Conservation (phyloP, 768 basidiomycete species). For the Pleurotus citrinopileatus region DNA sequence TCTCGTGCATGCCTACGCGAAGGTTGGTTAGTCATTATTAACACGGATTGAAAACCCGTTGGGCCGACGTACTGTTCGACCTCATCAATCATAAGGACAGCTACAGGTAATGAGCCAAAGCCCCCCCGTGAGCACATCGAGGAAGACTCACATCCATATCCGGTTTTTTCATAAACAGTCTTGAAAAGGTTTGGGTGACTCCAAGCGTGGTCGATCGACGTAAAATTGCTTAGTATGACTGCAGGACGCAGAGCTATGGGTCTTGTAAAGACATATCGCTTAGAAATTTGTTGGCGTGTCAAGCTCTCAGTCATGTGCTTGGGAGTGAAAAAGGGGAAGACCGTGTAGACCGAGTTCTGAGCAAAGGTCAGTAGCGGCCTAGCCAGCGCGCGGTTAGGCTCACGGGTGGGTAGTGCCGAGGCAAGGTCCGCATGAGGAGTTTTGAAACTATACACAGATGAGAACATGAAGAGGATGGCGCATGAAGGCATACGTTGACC, state of each 20-base stretch:
- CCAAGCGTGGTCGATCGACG: conserved; percentile 31
- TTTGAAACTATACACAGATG: conserved; percentile 31
- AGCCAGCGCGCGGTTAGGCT: neutral
- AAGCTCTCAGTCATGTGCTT: conserved; percentile 29
- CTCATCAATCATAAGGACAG: conserved; percentile 37
- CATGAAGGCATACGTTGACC: conserved; percentile 25
- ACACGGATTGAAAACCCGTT: neutral
- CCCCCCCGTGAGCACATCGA: too few species aligned
- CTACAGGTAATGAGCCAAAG: neutral
- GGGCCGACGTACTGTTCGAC: conserved; percentile 21
- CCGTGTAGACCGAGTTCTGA: conserved; percentile 42
- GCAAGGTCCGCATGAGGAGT: conserved; percentile 39
- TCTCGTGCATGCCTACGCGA: conserved; percentile 29
- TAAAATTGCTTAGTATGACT: conserved; percentile 29
- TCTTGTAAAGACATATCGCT: conserved; percentile 39
- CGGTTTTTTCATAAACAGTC: conserved; percentile 32
- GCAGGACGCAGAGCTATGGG: conserved; percentile 24
- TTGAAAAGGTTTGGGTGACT: conserved; percentile 34
- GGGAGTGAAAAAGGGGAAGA: conserved; percentile 63
- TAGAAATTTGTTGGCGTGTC: conserved; percentile 32
- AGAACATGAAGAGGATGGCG: neutral
- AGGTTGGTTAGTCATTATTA: neutral
- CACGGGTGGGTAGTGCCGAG: conserved; percentile 36
- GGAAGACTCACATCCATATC: conserved; percentile 33
- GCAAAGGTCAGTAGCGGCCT: conserved; percentile 14